Conservation (phyloP, 805 yeast species). For the Barnettozyma wickerhamii region DNA sequence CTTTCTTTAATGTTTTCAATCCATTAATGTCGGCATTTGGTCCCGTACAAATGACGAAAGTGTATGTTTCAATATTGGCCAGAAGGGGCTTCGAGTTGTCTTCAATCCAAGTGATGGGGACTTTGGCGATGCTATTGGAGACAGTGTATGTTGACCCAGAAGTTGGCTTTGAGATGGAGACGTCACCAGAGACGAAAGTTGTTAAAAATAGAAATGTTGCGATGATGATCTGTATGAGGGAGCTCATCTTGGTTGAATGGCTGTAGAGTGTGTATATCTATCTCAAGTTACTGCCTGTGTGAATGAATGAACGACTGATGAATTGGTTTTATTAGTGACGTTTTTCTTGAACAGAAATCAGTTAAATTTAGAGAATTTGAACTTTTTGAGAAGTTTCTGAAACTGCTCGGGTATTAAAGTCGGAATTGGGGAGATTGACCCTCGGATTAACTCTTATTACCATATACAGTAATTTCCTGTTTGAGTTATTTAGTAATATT, state of each 20-base stretch:
- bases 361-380: too few species aligned
- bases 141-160: slow-evolving; percentile 18
- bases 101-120: slow-evolving; percentile 48
- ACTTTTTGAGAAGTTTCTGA: too few species aligned
- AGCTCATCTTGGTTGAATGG: too few species aligned
- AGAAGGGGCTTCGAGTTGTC: slow-evolving; percentile 47
- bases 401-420: too few species aligned
- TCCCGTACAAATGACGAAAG: slow-evolving; percentile 69
- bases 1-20: slow-evolving; percentile 27
- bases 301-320: not conserved
- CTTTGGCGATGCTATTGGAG: slow-evolving; percentile 23
- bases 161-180: slow-evolving; percentile 26
- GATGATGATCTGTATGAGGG: not conserved
- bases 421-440: too few species aligned
- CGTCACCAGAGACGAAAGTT: slow-evolving; percentile 17
- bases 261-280: too few species aligned
- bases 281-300: not conserved
- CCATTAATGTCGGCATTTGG: slow-evolving; percentile 46
- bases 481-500: not conserved
- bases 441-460: too few species aligned
- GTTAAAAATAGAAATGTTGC: not conserved
- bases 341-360: too few species aligned
- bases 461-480: not conserved
- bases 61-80: slow-evolving; percentile 36
- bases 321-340: too few species aligned